Conservation (phyloP, 805 yeast species). For the Metschnikowia colocasiae region DNA sequence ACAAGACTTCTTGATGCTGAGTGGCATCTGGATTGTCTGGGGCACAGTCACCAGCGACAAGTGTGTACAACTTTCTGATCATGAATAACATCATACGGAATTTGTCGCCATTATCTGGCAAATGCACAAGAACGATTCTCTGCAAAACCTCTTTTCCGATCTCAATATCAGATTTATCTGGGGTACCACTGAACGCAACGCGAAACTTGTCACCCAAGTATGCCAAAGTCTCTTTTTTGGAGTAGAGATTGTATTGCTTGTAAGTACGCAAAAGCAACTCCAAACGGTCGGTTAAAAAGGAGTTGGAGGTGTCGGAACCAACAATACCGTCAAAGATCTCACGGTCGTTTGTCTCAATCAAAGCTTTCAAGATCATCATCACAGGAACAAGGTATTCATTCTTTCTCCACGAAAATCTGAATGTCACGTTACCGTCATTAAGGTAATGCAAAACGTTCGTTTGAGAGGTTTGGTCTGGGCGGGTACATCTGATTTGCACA, state of each 20-base stretch:
- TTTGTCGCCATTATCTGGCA: conserved; percentile 71
- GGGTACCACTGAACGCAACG: conserved; percentile 84
- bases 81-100: conserved; percentile 84
- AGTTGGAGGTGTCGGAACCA: conserved; percentile 80
- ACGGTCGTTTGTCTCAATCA: conserved; percentile 86
- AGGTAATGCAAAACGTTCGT: conserved; percentile 96
- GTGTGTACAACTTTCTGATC: conserved; percentile 90
- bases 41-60: conserved; percentile 94
- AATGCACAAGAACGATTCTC: conserved; percentile 86
- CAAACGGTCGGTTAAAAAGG: conserved; percentile 96
- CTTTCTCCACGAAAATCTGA: conserved; percentile 95
- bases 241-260: conserved; percentile 73
- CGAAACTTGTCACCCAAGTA: conserved; percentile 95
- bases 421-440: conserved; percentile 92
- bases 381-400: conserved; percentile 94
- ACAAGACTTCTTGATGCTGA: conserved; percentile 93
- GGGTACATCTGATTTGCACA: conserved; percentile 88
- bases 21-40: conserved; percentile 99
- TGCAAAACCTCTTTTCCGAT: conserved; percentile 83
- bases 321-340: conserved; percentile 95
- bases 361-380: conserved; percentile 85
- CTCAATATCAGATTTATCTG: conserved; percentile 82
- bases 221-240: conserved; percentile 86
- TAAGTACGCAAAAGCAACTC: conserved; percentile 87
- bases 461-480: conserved; percentile 97